Evolutionary conservation across 1,284 basidiomycete genomes (phyloP), one percentile per base, ranked within the genome.

Genomic region (Veloboletus limbatus): DNA sequence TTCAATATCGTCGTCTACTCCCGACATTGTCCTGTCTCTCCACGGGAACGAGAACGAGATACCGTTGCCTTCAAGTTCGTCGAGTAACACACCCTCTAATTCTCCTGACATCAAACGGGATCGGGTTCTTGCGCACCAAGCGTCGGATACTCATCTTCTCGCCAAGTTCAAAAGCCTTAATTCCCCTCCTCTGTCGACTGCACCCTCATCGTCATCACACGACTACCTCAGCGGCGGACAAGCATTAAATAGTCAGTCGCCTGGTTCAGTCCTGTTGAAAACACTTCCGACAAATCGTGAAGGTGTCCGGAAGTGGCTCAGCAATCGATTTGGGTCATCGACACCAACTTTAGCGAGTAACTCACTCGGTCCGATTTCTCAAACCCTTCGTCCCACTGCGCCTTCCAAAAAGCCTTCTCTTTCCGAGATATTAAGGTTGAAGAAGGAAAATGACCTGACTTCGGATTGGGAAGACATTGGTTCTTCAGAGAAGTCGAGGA

Each of bases 271-370:
- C n/a, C 60, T 68, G 55, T 50, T 73, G 39, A 85, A 83, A 59
- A 33, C 65, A 3, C 69, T 89, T 43, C 87, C 87, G 0, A 85
- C 77, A 62, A 86, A 78, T 14, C 72, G 85, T 13, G 81, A 85
- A 42, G 86, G 80, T 20, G 85, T 89, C 24, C 84, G 80, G 64
- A 84, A 84, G 58, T 90, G 87, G 87, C 65, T 88, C 37, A 82
- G 71, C 49, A 78, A 76, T 49, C 78, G 77, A 56, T 76, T 77
- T 46, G 69, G 75, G 17, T 66, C 74, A 3, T 69, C 70, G 17
- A 67, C 73, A 3, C 66, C 71, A 9, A 62, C 76, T 30, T 61
- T 73, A 30, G 66, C 67, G 21, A 66, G 71, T 6, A 59, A 60
- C 21, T 56, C 70, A 6, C 60, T 69, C 27, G 54, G 62, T 21